Conservation (phyloP, 2,329 filamentous ascomycete species). For the Trichophyton verrucosum region DNA sequence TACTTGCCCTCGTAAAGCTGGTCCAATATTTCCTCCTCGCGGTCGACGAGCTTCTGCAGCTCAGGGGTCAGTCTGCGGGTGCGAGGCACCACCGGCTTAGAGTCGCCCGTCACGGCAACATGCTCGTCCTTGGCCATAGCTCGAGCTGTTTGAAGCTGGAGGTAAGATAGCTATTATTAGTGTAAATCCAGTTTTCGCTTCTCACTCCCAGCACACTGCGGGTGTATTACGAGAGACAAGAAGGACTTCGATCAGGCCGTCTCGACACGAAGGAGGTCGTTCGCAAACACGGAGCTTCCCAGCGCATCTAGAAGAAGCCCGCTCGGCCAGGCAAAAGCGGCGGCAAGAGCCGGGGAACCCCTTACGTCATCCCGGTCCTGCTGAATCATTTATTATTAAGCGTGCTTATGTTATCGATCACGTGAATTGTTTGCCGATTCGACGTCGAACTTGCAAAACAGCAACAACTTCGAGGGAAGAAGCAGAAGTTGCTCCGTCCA, state of each 20-base stretch:
- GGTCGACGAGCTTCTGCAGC: slow-evolving; percentile 45
- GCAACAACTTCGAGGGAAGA: neutral
- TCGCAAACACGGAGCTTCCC: neutral
- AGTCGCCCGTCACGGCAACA: slow-evolving; percentile 13
- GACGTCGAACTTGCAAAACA: neutral
- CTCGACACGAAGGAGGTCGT: neutral
- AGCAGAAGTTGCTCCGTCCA: neutral
- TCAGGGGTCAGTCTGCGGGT: slow-evolving; percentile 38
- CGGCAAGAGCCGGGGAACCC: neutral
- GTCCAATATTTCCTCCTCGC: slow-evolving; percentile 63
- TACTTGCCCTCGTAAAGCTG: slow-evolving; percentile 69
- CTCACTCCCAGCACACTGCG: neutral
- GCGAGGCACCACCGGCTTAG: neutral
- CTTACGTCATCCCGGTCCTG: neutral
- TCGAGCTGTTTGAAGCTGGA: neutral
- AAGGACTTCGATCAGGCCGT: neutral
- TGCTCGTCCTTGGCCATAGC: slow-evolving; percentile 20
- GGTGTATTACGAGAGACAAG: neutral
- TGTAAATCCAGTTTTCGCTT: too few species aligned
- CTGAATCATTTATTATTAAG: neutral
- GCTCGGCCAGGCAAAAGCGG: neutral
- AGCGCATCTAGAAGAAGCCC: neutral
- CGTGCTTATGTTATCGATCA: neutral
- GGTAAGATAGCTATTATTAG: neutral
- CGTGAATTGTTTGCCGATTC: neutral